These are phyloP conservation scores for Candida andamanensis DNA, from an alignment of 805 yeast species.

Conservation along the genomic window DNA sequence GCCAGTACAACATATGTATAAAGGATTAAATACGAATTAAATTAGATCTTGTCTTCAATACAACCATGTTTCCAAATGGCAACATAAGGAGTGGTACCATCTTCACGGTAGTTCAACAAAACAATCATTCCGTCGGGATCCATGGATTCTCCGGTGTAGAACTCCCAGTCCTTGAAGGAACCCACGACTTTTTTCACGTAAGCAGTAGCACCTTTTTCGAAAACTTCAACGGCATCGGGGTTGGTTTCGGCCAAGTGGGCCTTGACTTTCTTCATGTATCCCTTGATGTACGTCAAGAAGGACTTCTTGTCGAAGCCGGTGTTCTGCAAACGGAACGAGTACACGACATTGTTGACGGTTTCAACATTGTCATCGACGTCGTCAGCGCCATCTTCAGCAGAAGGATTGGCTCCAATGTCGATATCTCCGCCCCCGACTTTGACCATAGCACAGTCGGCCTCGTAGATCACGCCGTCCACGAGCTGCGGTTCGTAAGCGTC, in stretches of 20 bases:
- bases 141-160: slow-evolving; percentile 99
- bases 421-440: slow-evolving; percentile 86
- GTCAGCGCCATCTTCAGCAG: slow-evolving; percentile 92
- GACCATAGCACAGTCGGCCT: slow-evolving; percentile 94
- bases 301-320: slow-evolving; percentile 98
- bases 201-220: slow-evolving; percentile 96
- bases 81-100: slow-evolving; percentile 96
- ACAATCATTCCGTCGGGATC: slow-evolving; percentile 99
- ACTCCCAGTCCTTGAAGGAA: slow-evolving; percentile 98
- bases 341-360: slow-evolving; percentile 95
- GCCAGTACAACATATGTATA: neutral
- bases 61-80: slow-evolving; percentile 99
- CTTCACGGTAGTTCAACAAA: slow-evolving; percentile 99
- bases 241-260: slow-evolving; percentile 79
- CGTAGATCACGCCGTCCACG: slow-evolving; percentile 90
- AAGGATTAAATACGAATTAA: slow-evolving; percentile 1
- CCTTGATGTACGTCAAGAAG: slow-evolving; percentile 93
- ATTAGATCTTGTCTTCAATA: slow-evolving; percentile 77
- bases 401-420: slow-evolving; percentile 99
- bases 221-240: slow-evolving; percentile 82
- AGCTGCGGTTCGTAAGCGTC: slow-evolving; percentile 89
- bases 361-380: slow-evolving; percentile 79
- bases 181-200: slow-evolving; percentile 95
- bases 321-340: slow-evolving; percentile 97
- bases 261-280: slow-evolving; percentile 97